Evolutionary conservation across 2,329 filamentous ascomycete genomes (phyloP).

Genomic region (Colletotrichum cordylinicola): DNA sequence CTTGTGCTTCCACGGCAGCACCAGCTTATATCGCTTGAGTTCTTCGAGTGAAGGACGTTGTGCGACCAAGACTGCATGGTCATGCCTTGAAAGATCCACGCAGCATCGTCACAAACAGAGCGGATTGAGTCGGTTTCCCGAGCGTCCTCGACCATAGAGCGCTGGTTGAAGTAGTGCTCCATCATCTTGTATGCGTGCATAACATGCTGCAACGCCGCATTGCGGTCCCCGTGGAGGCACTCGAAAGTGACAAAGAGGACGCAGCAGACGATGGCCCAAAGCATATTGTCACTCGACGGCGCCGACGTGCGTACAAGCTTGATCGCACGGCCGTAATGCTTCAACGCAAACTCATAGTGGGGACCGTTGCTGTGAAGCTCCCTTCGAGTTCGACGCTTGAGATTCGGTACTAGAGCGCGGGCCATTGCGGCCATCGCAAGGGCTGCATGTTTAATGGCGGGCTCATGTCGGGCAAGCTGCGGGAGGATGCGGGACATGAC

Average conservation of each 20-base stretch:
- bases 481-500: conserved; percentile 40
- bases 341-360: conserved; percentile 42
- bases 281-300: conserved; percentile 38
- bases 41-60: background rate
- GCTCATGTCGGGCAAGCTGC: conserved; percentile 42
- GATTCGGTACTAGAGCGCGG: conserved; percentile 39
- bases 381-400: background rate
- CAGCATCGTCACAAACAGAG: conserved; percentile 8
- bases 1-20: conserved; percentile 26
- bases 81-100: conserved; percentile 18
- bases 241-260: conserved; percentile 48
- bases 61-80: conserved; percentile 18
- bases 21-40: background rate
- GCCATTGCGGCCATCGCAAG: conserved; percentile 14
- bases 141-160: background rate
- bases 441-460: conserved; percentile 36
- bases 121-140: conserved; percentile 3
- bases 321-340: conserved; percentile 45
- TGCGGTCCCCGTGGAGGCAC: conserved; percentile 43
- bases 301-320: conserved; percentile 40
- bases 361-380: background rate
- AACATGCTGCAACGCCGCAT: conserved; percentile 44
- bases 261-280: conserved; percentile 44
- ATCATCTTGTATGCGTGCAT: conserved; percentile 34
- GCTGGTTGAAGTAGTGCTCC: conserved; percentile 7